Conservation (phyloP, 1,284 basidiomycete genomes). For the Naganishia sp. region DNA sequence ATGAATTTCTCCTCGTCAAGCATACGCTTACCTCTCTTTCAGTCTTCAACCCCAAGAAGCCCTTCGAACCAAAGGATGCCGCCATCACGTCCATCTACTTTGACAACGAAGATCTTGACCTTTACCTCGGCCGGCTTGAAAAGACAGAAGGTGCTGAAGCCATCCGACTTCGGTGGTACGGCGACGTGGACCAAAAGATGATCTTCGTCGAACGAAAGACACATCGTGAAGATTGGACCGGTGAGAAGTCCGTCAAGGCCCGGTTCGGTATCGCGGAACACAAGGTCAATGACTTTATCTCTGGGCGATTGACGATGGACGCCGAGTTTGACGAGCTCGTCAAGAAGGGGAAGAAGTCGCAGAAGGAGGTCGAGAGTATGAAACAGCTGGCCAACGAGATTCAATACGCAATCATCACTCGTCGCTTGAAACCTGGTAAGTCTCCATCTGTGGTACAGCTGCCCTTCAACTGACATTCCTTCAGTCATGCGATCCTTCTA, state of each 20-base stretch:
- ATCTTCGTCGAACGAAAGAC: slow-evolving; percentile 99
- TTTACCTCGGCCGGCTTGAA: slow-evolving; percentile 96
- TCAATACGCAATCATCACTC: slow-evolving; percentile 85
- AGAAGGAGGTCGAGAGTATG: slow-evolving; percentile 91
- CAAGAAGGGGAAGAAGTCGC: slow-evolving; percentile 89
- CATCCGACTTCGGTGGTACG: slow-evolving; percentile 95
- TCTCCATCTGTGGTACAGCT: slow-evolving; percentile 20
- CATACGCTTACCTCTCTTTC: slow-evolving; percentile 30
- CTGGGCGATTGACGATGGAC: slow-evolving; percentile 90
- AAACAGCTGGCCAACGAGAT: slow-evolving; percentile 95
- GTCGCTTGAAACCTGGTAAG: slow-evolving; percentile 76
- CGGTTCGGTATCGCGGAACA: slow-evolving; percentile 97
- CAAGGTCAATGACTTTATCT: slow-evolving; percentile 86
- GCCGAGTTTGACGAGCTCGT: slow-evolving; percentile 87
- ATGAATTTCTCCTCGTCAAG: neutral
- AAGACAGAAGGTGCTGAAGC: slow-evolving; percentile 99
- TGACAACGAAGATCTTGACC: slow-evolving; percentile 92
- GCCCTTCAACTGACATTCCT: slow-evolving; percentile 14
- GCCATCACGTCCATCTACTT: slow-evolving; percentile 62
- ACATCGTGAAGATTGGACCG: slow-evolving; percentile 98
- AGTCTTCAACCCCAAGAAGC: slow-evolving; percentile 96
- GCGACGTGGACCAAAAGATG: slow-evolving; percentile 80
- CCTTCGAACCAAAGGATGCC: slow-evolving; percentile 84
- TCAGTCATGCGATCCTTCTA: slow-evolving; percentile 97
- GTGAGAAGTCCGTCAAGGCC: slow-evolving; percentile 98